These are phyloP conservation scores for Trypanosoma rangeli DNA, from an alignment of 208 protist genomes.

Conservation along the genomic window DNA sequence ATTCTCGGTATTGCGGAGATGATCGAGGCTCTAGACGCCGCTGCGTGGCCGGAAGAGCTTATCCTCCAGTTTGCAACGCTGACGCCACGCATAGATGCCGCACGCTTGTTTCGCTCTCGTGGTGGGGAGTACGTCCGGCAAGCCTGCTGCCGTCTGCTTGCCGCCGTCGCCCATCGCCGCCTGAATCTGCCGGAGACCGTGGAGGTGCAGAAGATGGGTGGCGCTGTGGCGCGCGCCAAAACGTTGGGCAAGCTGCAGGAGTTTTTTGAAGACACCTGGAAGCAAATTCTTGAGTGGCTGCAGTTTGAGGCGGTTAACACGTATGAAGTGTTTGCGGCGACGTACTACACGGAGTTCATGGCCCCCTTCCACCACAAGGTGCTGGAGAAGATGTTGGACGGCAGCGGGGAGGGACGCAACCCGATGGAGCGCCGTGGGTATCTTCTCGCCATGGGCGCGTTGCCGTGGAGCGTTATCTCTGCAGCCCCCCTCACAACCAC, in stretches of 20 bases:
- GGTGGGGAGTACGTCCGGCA: constrained; percentile 93
- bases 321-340: constrained; percentile 55
- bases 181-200: constrained; percentile 73
- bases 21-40: constrained; percentile 50
- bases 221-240: constrained; percentile 44
- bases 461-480: constrained; percentile 58
- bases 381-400: constrained; percentile 57
- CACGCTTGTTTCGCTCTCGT: constrained; percentile 93
- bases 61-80: constrained; percentile 42
- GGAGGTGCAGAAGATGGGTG: constrained; percentile 51
- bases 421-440: constrained; percentile 83
- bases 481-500: constrained; percentile 11
- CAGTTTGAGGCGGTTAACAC: constrained; percentile 64
- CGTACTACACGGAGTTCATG: constrained; percentile 70
- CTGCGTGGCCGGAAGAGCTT: constrained; percentile 38
- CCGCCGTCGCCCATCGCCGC: constrained; percentile 53
- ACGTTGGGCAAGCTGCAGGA: constrained; percentile 71
- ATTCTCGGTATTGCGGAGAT: constrained; percentile 89
- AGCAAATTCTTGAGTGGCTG: constrained; percentile 88
- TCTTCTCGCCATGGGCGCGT: constrained; percentile 75
- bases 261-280: constrained; percentile 89
- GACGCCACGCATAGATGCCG: constrained; percentile 82
- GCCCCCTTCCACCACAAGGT: constrained; percentile 78
- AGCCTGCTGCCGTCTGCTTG: constrained; percentile 89
- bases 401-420: constrained; percentile 28